Base-by-base conservation (phyloP, 2,329 filamentous ascomycete species). In the Talaromyces marneffei region DNA sequence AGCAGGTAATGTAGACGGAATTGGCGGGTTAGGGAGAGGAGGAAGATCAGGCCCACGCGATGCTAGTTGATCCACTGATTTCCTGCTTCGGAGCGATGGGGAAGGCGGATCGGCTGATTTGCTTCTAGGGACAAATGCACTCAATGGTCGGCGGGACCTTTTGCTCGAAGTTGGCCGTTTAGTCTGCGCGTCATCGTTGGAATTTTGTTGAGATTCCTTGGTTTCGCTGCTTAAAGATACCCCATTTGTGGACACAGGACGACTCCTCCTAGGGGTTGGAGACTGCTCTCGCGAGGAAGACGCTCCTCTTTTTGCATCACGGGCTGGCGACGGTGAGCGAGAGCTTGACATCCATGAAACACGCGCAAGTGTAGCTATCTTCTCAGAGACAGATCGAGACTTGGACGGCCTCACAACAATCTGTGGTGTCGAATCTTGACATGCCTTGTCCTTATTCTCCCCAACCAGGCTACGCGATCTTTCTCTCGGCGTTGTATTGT, bases 351-450 rank as follows among this genome's bases (percentile, higher is more conserved):
- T 75, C 80, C 80, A 83, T 59, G 80, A 79, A 69, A 80, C 82
- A 53, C 80, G 76, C 35, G 80, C 79, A 58, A 84, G 73, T 50
- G 73, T 80, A 53, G 78, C 78, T 65, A 83, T 74, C 25, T 80
- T 77, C 33, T 77, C 79, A n/a, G 81, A 79, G 64, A 82, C 77
- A 10, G 77, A 77, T 57, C 77, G 79, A 48, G 74, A 67, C 69
- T 79, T 80, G 59, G 74, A 70, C 63, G 75, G 68, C 62, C 73
- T 70, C 20, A 56, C 40, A 12, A 50, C 37, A 16, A 52, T 59
- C 55, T 35, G 37, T 7, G 55, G 39, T 9, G 9, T 23, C 14
- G 10, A 40, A 33, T 59, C 29, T 40, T 59, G 57, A 23, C 6
- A 12, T 23, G 57, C 33, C 35, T 42, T 53, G 6, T 59, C 60